A percentile compares a stretch with the other conserved stretches of the same genome.
phyloP scores from a whole-genome alignment of 2,329 filamentous ascomycete genomes.

The Boeremia exigua region DNA sequence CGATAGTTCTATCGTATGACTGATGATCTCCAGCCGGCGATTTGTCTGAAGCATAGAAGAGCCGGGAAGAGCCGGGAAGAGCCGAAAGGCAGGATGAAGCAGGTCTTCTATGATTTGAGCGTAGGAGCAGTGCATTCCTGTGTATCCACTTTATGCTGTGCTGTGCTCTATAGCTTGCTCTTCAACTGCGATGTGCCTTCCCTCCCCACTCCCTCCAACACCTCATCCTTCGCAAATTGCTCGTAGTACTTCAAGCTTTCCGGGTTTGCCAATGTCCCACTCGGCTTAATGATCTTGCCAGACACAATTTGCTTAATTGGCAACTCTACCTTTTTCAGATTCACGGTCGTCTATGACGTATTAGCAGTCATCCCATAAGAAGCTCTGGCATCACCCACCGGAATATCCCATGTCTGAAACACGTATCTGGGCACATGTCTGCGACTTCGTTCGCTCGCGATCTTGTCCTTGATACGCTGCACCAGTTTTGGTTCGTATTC shows the following conservation, averaged over 20 bases:
- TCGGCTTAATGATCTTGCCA: constrained; percentile 74
- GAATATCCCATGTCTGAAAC: constrained; percentile 82
- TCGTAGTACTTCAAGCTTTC: constrained; percentile 79
- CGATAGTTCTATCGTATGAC: too few species aligned
- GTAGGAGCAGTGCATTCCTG: too few species aligned
- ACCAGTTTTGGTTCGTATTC: constrained; percentile 44
- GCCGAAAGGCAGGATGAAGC: too few species aligned
- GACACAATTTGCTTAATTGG: constrained; percentile 86
- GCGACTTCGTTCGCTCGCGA: constrained; percentile 70
- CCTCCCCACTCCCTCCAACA: constrained; percentile 44
- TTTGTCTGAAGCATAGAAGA: too few species aligned
- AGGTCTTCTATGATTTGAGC: too few species aligned
- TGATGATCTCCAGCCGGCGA: too few species aligned
- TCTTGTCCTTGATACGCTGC: constrained; percentile 66
- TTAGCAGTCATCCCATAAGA: neutral
- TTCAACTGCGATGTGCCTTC: constrained; percentile 15
- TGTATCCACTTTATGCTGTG: neutral
- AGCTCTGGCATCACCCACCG: constrained; percentile 59
- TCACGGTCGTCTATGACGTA: constrained; percentile 72
- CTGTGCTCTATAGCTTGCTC: constrained; percentile 33
- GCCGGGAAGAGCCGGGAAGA: too few species aligned
- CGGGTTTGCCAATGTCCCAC: constrained; percentile 78
- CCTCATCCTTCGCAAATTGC: constrained; percentile 73
- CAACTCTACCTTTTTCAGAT: constrained; percentile 84
- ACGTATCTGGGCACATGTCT: constrained; percentile 79